Evolutionary conservation across 805 yeast genomes (phyloP).

Genomic region (Jamesozyma piceae): DNA sequence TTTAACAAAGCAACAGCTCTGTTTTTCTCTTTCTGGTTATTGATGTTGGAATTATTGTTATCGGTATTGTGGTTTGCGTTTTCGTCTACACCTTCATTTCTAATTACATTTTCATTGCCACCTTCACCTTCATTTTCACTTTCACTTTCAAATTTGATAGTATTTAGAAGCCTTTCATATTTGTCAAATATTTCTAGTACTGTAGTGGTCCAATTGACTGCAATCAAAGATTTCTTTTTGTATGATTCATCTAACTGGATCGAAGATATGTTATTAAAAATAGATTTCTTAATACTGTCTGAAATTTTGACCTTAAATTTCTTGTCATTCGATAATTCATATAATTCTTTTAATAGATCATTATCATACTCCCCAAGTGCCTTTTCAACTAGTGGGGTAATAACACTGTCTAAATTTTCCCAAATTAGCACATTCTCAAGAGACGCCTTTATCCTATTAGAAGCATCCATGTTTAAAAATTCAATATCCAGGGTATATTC

Average conservation of each 20-base stretch:
- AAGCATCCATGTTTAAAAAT: constrained; percentile 19
- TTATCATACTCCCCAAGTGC: constrained; percentile 9
- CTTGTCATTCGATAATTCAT: constrained; percentile 10
- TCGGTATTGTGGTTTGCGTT: constrained; percentile 26
- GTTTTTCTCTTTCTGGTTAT: neutral
- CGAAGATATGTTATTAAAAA: constrained; percentile 12
- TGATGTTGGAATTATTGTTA: constrained; percentile 27
- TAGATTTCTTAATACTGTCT: constrained; percentile 11
- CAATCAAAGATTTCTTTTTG: constrained; percentile 27
- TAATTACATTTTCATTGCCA: neutral
- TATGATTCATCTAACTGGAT: constrained; percentile 3
- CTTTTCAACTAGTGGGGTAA: constrained; percentile 7
- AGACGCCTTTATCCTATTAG: constrained; percentile 13
- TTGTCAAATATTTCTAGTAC: constrained; percentile 44
- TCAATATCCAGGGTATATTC: constrained; percentile 40
- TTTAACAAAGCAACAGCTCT: constrained; percentile 22
- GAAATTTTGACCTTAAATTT: constrained; percentile 9
- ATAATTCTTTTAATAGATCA: constrained; percentile 12
- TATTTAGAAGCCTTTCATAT: constrained; percentile 37
- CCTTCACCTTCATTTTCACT: neutral
- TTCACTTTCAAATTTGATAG: neutral
- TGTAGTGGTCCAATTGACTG: constrained; percentile 58
- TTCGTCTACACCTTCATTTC: neutral
- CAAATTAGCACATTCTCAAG: constrained; percentile 20
- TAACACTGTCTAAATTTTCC: constrained; percentile 9